Conservation (phyloP, 352 stramenopile genomes). For the Phytophthora cryptogea region DNA sequence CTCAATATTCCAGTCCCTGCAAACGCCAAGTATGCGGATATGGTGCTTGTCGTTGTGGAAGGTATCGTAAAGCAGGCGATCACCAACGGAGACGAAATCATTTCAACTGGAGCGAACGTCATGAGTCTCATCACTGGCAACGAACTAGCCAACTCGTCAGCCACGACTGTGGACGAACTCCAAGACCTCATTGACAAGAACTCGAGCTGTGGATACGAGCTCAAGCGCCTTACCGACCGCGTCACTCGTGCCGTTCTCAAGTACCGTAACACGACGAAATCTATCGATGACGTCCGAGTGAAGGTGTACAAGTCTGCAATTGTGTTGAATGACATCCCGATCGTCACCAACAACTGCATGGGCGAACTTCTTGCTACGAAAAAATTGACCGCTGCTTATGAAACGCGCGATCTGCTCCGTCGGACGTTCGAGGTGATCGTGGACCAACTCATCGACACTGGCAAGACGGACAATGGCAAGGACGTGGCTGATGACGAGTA, state of each 20-base stretch:
- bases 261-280: constrained; percentile 11
- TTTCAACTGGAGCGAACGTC: constrained; percentile 28
- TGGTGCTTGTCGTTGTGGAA: constrained; percentile 22
- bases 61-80: constrained; percentile 33
- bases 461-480: constrained; percentile 28
- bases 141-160: constrained; percentile 6
- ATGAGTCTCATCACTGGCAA: constrained; percentile 26
- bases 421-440: constrained; percentile 37
- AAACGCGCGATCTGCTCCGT: constrained; percentile 31
- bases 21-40: constrained; percentile 7
- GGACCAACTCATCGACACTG: constrained; percentile 33
- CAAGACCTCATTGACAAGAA: constrained; percentile 26
- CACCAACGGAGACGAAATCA: constrained; percentile 30
- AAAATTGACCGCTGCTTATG: constrained; percentile 13
- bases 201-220: constrained; percentile 28
- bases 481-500: constrained; percentile 37
- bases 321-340: constrained; percentile 36
- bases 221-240: constrained; percentile 31
- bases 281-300: constrained; percentile 19
- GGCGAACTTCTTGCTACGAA: constrained; percentile 21
- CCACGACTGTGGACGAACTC: constrained; percentile 23
- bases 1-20: constrained; percentile 6
- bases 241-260: constrained; percentile 24
- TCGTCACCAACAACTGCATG: constrained; percentile 40
- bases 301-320: constrained; percentile 34